Percentiles rank a stretch among this genome's conserved stretches.
phyloP scores from a whole-genome alignment of 805 yeast genomes.

The Yamadazyma kitorensis region DNA sequence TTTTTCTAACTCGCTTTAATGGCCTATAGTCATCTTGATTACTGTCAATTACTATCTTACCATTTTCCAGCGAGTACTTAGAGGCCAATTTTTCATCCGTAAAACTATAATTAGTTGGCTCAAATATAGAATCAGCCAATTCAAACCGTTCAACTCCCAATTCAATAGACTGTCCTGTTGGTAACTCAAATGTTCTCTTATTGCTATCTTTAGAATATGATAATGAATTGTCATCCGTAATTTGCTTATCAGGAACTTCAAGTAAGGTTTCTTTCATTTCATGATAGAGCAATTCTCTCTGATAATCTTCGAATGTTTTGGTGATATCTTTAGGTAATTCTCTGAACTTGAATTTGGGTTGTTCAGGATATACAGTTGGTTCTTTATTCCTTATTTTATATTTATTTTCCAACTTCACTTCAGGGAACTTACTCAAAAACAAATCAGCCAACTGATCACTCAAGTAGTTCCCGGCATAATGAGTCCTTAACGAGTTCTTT shows the following conservation, averaged over 20 bases:
- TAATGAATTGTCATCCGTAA: conserved; percentile 18
- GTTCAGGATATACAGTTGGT: conserved; percentile 30
- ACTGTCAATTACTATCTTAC: conserved; percentile 47
- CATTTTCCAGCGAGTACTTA: conserved; percentile 44
- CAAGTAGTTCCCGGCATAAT: conserved; percentile 68
- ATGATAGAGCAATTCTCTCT: conserved; percentile 53
- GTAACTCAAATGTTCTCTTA: conserved; percentile 63
- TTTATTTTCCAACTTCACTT: conserved; percentile 17
- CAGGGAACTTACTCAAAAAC: conserved; percentile 27
- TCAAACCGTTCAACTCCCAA: conserved; percentile 59
- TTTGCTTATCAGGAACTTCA: conserved; percentile 48
- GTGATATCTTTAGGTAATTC: conserved; percentile 36
- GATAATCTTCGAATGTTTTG: conserved; percentile 53
- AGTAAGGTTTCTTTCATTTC: conserved; percentile 75
- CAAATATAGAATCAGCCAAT: conserved; percentile 72
- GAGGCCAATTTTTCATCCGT: conserved; percentile 17
- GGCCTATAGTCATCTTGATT: conserved; percentile 68
- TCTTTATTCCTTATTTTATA: conserved; percentile 51
- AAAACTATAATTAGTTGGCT: conserved; percentile 48
- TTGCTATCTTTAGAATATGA: conserved; percentile 16
- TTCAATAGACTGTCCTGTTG: conserved; percentile 67
- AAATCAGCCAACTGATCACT: conserved; percentile 49
- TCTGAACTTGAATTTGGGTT: conserved; percentile 19
- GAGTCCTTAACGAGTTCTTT: conserved; percentile 67
- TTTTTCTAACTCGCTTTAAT: conserved; percentile 54